phyloP scores from a whole-genome alignment of 2,329 filamentous ascomycete genomes.

The Fusarium tanahbumbuense region DNA sequence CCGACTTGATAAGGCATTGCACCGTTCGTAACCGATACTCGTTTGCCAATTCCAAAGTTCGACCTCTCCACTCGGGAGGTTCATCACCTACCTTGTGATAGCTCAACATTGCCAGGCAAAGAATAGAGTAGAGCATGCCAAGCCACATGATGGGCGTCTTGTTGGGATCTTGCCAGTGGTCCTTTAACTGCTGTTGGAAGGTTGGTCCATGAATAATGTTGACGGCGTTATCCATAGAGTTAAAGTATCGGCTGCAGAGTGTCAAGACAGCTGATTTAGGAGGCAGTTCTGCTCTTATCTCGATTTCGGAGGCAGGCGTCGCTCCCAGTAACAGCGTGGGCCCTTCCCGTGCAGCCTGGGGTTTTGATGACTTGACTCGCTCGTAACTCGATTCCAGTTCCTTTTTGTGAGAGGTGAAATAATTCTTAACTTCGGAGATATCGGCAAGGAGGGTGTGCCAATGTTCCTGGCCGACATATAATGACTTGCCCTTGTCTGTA shows the following conservation, averaged over 20 bases:
- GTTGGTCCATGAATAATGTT: slow-evolving; percentile 85
- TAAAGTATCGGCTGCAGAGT: slow-evolving; percentile 90
- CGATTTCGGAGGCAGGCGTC: slow-evolving; percentile 75
- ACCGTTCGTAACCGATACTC: slow-evolving; percentile 79
- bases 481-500: slow-evolving; percentile 78
- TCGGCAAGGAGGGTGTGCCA: slow-evolving; percentile 84
- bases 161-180: slow-evolving; percentile 77
- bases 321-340: slow-evolving; percentile 84
- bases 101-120: slow-evolving; percentile 81
- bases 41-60: slow-evolving; percentile 67
- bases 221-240: slow-evolving; percentile 77
- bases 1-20: slow-evolving; percentile 79
- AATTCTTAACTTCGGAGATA: slow-evolving; percentile 93
- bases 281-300: slow-evolving; percentile 84
- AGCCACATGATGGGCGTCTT: slow-evolving; percentile 83
- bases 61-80: slow-evolving; percentile 80
- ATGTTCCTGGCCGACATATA: slow-evolving; percentile 85
- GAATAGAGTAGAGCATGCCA: slow-evolving; percentile 79
- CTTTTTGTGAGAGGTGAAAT: slow-evolving; percentile 87
- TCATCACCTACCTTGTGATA: slow-evolving; percentile 85
- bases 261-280: slow-evolving; percentile 85
- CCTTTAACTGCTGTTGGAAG: slow-evolving; percentile 78
- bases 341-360: slow-evolving; percentile 68
- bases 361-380: slow-evolving; percentile 77
- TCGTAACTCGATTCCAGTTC: slow-evolving; percentile 86